Evolutionary conservation across 495 filamentous ascomycete species (phyloP).

Genomic region (Trichoderma parareesei): DNA sequence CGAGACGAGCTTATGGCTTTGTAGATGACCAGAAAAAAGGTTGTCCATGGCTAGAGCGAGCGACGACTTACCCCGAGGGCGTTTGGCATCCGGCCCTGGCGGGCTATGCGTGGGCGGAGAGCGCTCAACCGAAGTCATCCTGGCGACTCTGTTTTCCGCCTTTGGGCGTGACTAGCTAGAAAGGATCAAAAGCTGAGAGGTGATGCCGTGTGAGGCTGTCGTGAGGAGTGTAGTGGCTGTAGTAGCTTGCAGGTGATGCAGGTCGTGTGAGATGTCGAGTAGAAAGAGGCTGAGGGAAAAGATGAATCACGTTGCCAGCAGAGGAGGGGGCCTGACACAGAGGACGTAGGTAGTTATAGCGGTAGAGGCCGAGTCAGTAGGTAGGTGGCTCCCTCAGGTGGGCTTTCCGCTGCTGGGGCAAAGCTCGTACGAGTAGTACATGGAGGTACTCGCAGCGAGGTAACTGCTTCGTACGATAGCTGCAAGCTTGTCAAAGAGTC

Average conservation of each 20-base stretch:
- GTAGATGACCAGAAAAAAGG: background rate
- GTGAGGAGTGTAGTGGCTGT: background rate
- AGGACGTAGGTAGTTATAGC: no score
- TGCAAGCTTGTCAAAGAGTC: no score
- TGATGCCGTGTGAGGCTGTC: background rate
- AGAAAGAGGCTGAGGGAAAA: background rate
- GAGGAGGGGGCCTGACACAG: no score
- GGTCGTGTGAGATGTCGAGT: background rate
- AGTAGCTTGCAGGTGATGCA: slow-evolving; percentile 5
- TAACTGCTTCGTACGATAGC: no score
- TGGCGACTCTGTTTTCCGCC: slow-evolving; percentile 2
- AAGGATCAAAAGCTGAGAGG: background rate
- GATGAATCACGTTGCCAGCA: background rate
- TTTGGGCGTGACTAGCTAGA: background rate
- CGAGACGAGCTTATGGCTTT: background rate
- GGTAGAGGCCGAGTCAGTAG: no score
- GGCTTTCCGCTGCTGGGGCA: no score
- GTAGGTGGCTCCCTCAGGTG: no score
- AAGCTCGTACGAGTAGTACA: no score
- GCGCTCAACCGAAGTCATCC: slow-evolving; percentile 31
- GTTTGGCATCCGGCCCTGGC: slow-evolving; percentile 43
- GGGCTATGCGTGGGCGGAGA: slow-evolving; percentile 32
- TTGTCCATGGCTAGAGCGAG: background rate
- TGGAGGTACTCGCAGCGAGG: no score
- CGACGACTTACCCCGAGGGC: slow-evolving; percentile 63